phyloP scores from a whole-genome alignment of 768 basidiomycete genomes.

The Lentinula detonsa region DNA sequence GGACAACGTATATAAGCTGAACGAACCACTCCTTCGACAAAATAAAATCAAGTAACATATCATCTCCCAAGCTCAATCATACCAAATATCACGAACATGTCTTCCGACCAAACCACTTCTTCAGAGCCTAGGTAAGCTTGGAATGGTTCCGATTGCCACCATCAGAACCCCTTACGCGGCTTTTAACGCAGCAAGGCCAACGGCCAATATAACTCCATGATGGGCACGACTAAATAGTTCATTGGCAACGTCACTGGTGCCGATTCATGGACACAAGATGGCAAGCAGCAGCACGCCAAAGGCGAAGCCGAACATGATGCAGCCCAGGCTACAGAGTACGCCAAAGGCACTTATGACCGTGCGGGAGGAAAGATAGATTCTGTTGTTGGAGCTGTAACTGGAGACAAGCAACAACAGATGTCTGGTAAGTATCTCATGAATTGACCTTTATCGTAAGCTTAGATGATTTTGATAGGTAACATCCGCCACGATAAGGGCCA shows the following conservation, averaged over 20 bases:
- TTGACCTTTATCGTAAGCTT: background rate
- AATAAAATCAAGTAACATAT: background rate
- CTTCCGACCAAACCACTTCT: background rate
- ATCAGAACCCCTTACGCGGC: no score
- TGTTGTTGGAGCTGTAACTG: constrained; percentile 45
- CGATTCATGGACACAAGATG: constrained; percentile 20
- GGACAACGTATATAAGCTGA: background rate
- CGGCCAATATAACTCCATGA: constrained; percentile 2
- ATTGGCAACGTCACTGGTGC: constrained; percentile 26
- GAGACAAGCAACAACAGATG: constrained; percentile 44
- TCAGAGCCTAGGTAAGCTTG: background rate
- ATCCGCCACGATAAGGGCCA: constrained; percentile 47
- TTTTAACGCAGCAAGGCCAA: background rate
- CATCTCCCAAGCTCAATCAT: background rate
- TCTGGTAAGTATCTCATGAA: constrained; percentile 24
- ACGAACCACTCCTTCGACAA: background rate
- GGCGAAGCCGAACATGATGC: constrained; percentile 17
- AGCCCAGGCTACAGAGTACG: constrained; percentile 45
- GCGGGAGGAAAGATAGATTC: constrained; percentile 45
- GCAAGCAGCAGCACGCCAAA: constrained; percentile 24
- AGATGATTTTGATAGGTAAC: constrained; percentile 40
- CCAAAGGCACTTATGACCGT: constrained; percentile 40
- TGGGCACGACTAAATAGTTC: constrained; percentile 14
- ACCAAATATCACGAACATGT: background rate
- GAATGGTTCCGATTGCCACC: no score